Evolutionary conservation across 768 basidiomycete species (phyloP).

Genomic region (Tulasnella sp.): DNA sequence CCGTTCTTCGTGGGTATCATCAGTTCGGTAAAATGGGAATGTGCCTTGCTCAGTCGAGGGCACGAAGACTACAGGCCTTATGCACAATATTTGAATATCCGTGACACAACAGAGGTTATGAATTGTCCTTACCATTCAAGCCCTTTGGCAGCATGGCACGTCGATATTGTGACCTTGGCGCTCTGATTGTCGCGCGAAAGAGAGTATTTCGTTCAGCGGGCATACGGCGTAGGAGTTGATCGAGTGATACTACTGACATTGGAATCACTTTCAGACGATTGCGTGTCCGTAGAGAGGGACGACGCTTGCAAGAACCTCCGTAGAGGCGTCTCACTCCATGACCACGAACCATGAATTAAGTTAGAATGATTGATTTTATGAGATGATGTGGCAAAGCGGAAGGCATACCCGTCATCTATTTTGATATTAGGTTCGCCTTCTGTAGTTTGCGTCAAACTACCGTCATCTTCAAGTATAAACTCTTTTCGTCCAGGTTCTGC

Average conservation of each 20-base stretch:
- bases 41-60: constrained; percentile 69
- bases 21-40: constrained; percentile 64
- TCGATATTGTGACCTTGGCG: constrained; percentile 65
- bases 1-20: constrained; percentile 77
- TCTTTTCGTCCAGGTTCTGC: neutral
- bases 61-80: constrained; percentile 67
- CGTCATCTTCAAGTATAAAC: neutral
- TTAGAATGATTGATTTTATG: neutral
- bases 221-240: neutral
- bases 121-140: constrained; percentile 47
- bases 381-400: neutral
- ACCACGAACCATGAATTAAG: neutral
- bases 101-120: neutral
- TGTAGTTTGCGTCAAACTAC: neutral
- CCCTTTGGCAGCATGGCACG: constrained; percentile 85
- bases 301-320: constrained; percentile 67
- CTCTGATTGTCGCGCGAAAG: constrained; percentile 32
- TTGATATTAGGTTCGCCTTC: neutral
- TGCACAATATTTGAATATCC: neutral
- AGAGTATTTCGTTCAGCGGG: neutral
- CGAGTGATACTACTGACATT: constrained; percentile 31
- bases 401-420: neutral
- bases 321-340: constrained; percentile 44
- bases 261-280: constrained; percentile 41
- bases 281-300: constrained; percentile 72